Conservation (phyloP, 2,329 filamentous ascomycete genomes). For the Hypoxylon sp. region DNA sequence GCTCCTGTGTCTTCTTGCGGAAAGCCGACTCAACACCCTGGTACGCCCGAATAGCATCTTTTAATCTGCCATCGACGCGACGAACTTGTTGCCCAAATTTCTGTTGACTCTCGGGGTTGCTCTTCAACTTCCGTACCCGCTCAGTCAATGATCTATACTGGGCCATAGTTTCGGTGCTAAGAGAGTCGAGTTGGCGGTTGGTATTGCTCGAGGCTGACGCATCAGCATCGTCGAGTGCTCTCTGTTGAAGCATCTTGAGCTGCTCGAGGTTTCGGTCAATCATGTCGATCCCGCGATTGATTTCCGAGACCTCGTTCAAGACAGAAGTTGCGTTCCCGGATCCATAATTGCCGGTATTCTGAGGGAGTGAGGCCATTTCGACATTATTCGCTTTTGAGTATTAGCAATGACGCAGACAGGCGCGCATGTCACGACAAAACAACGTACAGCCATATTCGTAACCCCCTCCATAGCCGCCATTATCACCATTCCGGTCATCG, state of each 20-base stretch:
- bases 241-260: conserved; percentile 78
- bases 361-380: conserved; percentile 78
- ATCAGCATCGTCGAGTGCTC: conserved; percentile 81
- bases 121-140: conserved; percentile 86
- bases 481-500: conserved; percentile 65
- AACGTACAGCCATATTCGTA: conserved; percentile 60
- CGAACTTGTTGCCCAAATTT: conserved; percentile 86
- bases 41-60: conserved; percentile 84
- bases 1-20: conserved; percentile 83
- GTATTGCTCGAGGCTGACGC: conserved; percentile 75
- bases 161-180: conserved; percentile 85
- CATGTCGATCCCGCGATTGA: conserved; percentile 81
- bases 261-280: conserved; percentile 81
- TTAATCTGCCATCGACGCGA: conserved; percentile 83
- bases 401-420: conserved; percentile 25
- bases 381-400: conserved; percentile 64
- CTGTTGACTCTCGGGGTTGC: conserved; percentile 79
- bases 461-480: conserved; percentile 57
- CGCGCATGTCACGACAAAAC: background rate
- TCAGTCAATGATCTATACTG: conserved; percentile 84
- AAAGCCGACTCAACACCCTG: conserved; percentile 85
- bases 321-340: conserved; percentile 78
- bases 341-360: conserved; percentile 64
- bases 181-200: conserved; percentile 78
- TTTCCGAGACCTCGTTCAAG: conserved; percentile 86